Percentiles rank a stretch among this genome's conserved stretches.
Conservation (phyloP, 148 eudicot genomes). For the Rhododendron henanense region DNA sequence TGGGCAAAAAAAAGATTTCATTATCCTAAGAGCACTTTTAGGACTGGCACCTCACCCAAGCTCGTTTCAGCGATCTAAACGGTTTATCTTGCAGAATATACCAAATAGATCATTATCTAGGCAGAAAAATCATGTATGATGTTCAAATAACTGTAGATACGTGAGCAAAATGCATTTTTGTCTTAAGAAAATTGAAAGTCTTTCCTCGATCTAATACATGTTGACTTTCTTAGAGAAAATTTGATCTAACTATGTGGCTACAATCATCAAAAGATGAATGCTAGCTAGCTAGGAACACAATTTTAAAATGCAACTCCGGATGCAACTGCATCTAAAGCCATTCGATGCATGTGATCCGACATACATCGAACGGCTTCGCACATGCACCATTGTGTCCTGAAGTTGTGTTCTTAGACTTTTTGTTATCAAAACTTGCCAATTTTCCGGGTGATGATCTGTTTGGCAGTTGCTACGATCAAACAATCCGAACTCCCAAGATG, state of each 20-base stretch:
- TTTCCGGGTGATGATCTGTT: background rate
- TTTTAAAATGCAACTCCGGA: no score
- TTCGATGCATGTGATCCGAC: background rate
- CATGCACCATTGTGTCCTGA: no score
- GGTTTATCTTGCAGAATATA: background rate
- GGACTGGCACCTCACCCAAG: background rate
- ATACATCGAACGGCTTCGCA: no score
- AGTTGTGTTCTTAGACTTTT: no score
- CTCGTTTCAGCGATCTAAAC: background rate
- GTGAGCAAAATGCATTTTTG: background rate
- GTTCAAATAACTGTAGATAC: background rate
- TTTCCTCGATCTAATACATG: background rate
- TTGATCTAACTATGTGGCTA: background rate
- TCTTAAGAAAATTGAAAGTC: background rate
- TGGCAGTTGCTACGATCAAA: background rate
- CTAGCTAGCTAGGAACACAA: background rate
- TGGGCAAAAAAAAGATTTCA: no score
- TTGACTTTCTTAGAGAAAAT: background rate
- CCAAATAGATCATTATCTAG: background rate
- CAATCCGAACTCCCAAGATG: background rate
- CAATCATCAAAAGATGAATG: background rate
- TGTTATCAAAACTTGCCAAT: no score
- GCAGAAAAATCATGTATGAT: background rate
- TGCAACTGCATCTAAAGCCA: background rate
- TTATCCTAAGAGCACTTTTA: background rate